Percentiles rank a stretch among this genome's conserved stretches.
phyloP scores from a whole-genome alignment of 2,329 filamentous ascomycete species.

The Xylaria sp. region DNA sequence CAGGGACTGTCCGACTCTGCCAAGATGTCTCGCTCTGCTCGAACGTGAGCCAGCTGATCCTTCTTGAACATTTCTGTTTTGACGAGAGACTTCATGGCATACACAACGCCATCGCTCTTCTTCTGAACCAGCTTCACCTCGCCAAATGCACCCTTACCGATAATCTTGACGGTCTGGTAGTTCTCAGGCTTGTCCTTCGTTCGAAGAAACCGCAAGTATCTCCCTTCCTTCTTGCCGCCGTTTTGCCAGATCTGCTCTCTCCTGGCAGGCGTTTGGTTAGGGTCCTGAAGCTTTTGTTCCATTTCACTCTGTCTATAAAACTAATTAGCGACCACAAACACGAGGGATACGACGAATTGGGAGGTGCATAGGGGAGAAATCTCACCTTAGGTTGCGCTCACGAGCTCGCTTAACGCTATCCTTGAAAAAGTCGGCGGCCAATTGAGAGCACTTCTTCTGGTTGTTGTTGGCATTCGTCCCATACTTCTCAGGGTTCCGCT shows the following conservation, averaged over 20 bases:
- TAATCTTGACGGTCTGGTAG: conserved; percentile 96
- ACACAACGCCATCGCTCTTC: conserved; percentile 96
- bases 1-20: conserved; percentile 99
- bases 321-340: conserved; percentile 37
- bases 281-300: conserved; percentile 84
- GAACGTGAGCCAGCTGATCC: conserved; percentile 96
- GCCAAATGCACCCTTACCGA: conserved; percentile 98
- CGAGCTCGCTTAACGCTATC: conserved; percentile 96
- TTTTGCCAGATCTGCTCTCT: conserved; percentile 88
- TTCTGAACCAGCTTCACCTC: conserved; percentile 98
- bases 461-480: conserved; percentile 73
- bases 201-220: conserved; percentile 92
- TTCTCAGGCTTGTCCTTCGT: conserved; percentile 95
- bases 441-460: conserved; percentile 74
- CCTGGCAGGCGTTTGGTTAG: conserved; percentile 76
- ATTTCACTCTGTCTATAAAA: conserved; percentile 84
- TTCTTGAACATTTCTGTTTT: conserved; percentile 99
- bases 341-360: not conserved
- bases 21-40: conserved; percentile 96
- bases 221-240: conserved; percentile 87
- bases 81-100: conserved; percentile 97
- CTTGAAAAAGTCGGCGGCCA: conserved; percentile 94
- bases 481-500: conserved; percentile 87
- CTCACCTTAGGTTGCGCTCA: conserved; percentile 93
- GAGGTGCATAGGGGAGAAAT: not conserved